Evolutionary conservation across 2,329 filamentous ascomycete genomes (phyloP), one percentile per base, ranked within the genome.

Genomic region (Ceratocystis huliohia): DNA sequence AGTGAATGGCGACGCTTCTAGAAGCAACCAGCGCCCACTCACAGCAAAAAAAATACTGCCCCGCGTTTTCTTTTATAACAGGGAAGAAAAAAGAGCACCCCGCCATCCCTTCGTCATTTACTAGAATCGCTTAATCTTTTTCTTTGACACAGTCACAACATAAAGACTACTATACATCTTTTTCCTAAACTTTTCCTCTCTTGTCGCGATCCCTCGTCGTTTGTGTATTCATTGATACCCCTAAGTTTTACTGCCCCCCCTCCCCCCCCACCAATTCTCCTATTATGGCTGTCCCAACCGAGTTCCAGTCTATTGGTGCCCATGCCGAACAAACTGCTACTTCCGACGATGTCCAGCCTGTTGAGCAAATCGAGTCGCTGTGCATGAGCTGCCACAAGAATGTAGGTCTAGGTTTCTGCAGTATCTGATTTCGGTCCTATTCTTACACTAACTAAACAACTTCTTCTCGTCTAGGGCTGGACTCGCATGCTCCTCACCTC

Each of bases 381-480:
- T 93, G 89, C 79, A 92, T 93, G 89, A 91, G 90, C 78, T 93
- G 89, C 77, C 83, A 86, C 71, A 80, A 91, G 71, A 88, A 91
- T 81, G 88, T 88, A 78, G 72, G 79, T 74, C 57, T 48, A 6
- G 45, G 15, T n/a, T 30, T 20, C 25, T 59, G 53, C 53, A 10
- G 37, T 8, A 41, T 41, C 10, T 41, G 10, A 4, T 41, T 41
- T 41, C 10, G 37, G 8, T 4, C 10, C 37, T 59, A 5, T 59
- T 15, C 28, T 2, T 6, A 44, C 10, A 10, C 20, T 22, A 46
- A 57, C 56, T 70, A 71, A 68, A 73, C 70, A 46, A 4, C 15
- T 37, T 3, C 22, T 61, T 30, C 8, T 37, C 37, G 2, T 61
- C 10, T 48, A 95, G 89, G 94, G 94, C 72, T 84, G 80, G 1